A percentile compares a stretch with the other conserved stretches of the same genome.
Evolutionary conservation across 148 eudicot species (phyloP).

Genomic region (Cornus controversa): DNA sequence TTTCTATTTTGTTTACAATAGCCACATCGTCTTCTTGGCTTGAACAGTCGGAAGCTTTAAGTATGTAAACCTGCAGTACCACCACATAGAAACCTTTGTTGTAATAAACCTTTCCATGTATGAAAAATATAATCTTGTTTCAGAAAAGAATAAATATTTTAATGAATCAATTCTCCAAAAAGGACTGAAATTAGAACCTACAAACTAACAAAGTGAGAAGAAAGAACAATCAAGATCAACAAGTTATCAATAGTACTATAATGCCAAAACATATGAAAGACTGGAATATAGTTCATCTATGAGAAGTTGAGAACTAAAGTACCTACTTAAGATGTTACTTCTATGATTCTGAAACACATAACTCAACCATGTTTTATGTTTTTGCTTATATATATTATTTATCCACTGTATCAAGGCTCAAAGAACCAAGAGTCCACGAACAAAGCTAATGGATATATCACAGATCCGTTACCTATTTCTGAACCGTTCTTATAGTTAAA

Average conservation of each 20-base stretch:
- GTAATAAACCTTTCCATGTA: background rate
- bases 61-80: constrained; percentile 40
- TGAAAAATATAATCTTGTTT: background rate
- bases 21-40: constrained; percentile 7
- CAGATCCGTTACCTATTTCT: background rate
- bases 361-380: background rate
- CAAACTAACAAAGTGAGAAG: background rate
- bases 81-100: background rate
- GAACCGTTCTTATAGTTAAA: no score
- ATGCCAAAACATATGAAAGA: background rate
- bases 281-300: background rate
- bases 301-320: no score
- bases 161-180: background rate
- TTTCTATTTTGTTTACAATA: background rate
- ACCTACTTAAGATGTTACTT: no score
- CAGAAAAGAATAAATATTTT: background rate
- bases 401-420: background rate
- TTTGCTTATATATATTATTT: background rate
- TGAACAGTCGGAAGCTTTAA: constrained; percentile 28
- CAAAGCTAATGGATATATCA: background rate
- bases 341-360: no score
- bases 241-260: background rate
- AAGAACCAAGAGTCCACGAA: background rate
- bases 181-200: background rate
- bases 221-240: background rate